phyloP scores from a whole-genome alignment of 306 rosid species.

The Cicer chorassanicum region DNA sequence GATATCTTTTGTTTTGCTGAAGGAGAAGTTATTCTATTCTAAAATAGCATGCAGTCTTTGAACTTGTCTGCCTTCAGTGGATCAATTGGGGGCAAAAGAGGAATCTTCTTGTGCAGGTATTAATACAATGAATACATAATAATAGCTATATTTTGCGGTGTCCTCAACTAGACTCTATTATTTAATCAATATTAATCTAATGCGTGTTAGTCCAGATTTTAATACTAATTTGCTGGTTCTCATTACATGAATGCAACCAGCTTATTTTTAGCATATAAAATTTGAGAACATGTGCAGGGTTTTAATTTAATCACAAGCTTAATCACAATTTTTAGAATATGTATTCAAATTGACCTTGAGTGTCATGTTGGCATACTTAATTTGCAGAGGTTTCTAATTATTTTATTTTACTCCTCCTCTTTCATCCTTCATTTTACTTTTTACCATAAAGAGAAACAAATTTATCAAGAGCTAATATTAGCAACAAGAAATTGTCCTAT shows the following conservation, averaged over 20 bases:
- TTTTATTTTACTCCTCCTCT: background rate
- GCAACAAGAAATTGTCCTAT: no score
- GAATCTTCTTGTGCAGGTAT: constrained; percentile 34
- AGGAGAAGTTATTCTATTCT: constrained; percentile 5
- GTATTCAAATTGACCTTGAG: background rate
- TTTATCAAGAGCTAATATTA: background rate
- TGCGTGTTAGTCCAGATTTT: background rate
- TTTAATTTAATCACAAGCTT: constrained; percentile 35
- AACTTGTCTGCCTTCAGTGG: constrained; percentile 16
- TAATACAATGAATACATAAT: background rate
- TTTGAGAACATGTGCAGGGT: constrained; percentile 7
- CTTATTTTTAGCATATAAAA: constrained; percentile 1
- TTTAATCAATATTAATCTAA: constrained; percentile 2
- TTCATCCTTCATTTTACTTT: constrained; percentile 14
- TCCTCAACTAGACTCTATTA: background rate
- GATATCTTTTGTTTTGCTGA: constrained; percentile 13
- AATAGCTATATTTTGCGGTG: constrained; percentile 23
- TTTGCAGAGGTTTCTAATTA: background rate
- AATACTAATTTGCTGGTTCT: background rate
- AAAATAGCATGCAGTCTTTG: constrained; percentile 9
- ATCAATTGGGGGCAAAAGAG: background rate
- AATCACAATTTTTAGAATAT: background rate
- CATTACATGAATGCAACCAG: background rate
- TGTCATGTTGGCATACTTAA: constrained; percentile 20
- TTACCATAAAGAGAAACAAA: background rate